Evolutionary conservation across 1,139 yeast genomes (phyloP).

Genomic region (Candida labiduridarum): DNA sequence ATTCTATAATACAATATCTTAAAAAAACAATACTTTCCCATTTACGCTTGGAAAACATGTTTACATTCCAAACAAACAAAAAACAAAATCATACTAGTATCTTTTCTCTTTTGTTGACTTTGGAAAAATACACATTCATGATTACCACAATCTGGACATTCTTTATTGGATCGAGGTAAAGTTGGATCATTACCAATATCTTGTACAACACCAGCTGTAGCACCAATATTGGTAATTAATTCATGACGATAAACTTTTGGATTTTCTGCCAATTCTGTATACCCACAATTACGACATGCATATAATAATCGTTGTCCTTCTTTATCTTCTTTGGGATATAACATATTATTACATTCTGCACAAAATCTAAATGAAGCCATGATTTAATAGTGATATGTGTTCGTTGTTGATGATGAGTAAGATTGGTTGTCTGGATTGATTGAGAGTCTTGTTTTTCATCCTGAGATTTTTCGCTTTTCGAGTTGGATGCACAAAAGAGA

Average conservation of each 20-base stretch:
- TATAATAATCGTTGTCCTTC: conserved; percentile 70
- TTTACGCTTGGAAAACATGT: conserved; percentile 58
- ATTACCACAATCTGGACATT: conserved; percentile 86
- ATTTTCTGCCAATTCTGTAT: conserved; percentile 88
- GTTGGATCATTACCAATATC: conserved; percentile 97
- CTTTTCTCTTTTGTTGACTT: conserved; percentile 91
- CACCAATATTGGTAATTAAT: conserved; percentile 84
- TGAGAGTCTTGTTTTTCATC: background rate
- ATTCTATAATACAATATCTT: background rate
- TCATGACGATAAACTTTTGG: conserved; percentile 93
- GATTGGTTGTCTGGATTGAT: background rate
- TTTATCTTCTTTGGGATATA: conserved; percentile 97
- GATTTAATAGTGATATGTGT: background rate
- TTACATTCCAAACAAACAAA: conserved; percentile 90
- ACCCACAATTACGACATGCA: conserved; percentile 94
- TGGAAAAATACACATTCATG: conserved; percentile 95
- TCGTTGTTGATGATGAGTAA: background rate
- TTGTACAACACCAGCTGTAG: conserved; percentile 97
- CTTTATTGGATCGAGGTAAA: conserved; percentile 89
- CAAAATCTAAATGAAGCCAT: conserved; percentile 95
- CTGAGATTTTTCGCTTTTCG: background rate
- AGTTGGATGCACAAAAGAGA: background rate
- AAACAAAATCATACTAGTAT: conserved; percentile 93
- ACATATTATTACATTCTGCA: conserved; percentile 95
- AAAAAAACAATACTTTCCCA: no score